Conservation (phyloP, 352 stramenopile species). For the Pythium grandisporangium region DNA sequence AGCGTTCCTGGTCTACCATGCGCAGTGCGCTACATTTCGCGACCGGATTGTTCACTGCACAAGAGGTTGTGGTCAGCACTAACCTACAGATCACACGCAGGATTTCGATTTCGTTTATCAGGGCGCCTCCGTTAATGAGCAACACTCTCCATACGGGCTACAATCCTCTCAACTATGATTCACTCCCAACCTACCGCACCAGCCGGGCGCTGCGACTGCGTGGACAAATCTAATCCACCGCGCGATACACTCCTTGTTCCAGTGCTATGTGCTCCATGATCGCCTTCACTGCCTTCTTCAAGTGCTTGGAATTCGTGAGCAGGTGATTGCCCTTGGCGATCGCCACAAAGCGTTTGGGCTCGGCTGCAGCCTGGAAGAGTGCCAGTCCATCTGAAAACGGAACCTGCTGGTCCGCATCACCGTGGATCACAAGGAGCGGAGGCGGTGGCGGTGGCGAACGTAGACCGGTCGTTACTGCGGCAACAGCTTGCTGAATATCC, state of each 20-base stretch:
- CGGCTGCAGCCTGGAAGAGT: constrained; percentile 37
- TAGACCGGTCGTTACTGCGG: not conserved
- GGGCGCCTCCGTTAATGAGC: too few relatives aligned
- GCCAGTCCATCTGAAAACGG: constrained; percentile 39
- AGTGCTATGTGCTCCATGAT: constrained; percentile 20
- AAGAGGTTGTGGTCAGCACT: too few relatives aligned
- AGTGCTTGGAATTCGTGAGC: constrained; percentile 62
- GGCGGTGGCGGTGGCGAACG: constrained; percentile 7
- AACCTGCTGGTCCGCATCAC: constrained; percentile 46
- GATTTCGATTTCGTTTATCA: too few relatives aligned
- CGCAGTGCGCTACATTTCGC: too few relatives aligned
- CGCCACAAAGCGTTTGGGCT: constrained; percentile 43
- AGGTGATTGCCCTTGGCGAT: constrained; percentile 67
- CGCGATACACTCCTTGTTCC: constrained; percentile 1
- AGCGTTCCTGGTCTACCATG: too few relatives aligned
- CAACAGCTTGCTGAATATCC: constrained; percentile 29
- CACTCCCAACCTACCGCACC: too few relatives aligned
- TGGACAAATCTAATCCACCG: not conserved
- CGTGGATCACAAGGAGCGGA: constrained; percentile 60
- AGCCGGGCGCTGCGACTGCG: too few relatives aligned
- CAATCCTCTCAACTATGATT: too few relatives aligned
- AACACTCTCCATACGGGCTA: too few relatives aligned
- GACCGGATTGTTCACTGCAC: too few relatives aligned
- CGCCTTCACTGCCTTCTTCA: constrained; percentile 52
- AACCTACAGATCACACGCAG: too few relatives aligned